Evolutionary conservation across 306 rosid genomes (phyloP), one percentile per base, ranked within the genome.

Genomic region (Calophaca sinica): DNA sequence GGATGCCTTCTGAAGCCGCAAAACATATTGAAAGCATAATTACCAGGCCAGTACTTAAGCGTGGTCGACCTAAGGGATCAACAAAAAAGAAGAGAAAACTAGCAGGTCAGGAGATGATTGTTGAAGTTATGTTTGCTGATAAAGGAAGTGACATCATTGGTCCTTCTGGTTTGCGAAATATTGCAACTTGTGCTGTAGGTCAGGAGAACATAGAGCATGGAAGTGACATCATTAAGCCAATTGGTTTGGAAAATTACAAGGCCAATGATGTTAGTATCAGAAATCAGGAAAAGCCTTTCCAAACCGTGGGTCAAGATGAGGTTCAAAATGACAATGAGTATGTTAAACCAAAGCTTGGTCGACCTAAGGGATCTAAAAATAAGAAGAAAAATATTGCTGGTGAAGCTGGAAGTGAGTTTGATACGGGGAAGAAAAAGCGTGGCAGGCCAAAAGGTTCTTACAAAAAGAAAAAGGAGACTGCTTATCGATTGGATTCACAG

Each of bases 311-410:
- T 52, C 80, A 45, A 61, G 74, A 45, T 6, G 81, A 77, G 74
- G 65, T 62, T 77, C 53, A 20, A 68, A 63, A 4, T 53, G 70
- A 74, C 26, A 57, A 14, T 35, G 38, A 12, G 8, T 73, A 46
- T 70, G 42, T 51, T 68, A 70, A 77, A 62, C 54, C 26, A 7
- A 86, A 60, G 80, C 67, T 31, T 1, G 87, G 85, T 78, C 80
- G 80, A 33, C 84, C 87, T 39, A 86, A 78, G 76, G 84, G 82
- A 35, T 45, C 85, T 68, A 62, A 74, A 75, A 85, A 31, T 72
- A 72, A 63, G 78, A 76, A 79, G 69, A 74, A 67, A 45, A 55
- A 5, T 28, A 41, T 41, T 41, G 54, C 33, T 9, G 61, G 58
- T 59, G 48, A 44, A 65, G 53, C 36, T 65, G 52, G 69, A 67